phyloP scores from a whole-genome alignment of 2,329 filamentous ascomycete genomes.

The Rutstroemia sydowiana region DNA sequence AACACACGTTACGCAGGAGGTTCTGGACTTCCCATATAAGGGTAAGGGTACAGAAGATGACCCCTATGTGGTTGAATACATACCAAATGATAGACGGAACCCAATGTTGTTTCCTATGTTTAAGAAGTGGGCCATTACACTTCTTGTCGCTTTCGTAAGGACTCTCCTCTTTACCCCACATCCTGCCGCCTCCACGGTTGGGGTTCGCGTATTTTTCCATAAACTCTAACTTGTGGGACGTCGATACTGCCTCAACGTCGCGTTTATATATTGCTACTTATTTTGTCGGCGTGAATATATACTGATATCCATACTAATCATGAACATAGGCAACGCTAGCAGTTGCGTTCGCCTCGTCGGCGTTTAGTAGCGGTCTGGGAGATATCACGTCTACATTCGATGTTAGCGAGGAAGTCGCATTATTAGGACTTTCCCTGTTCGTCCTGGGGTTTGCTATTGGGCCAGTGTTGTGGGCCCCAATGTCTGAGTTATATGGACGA shows the following conservation, averaged over 20 bases:
- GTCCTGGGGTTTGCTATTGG: slow-evolving; percentile 38
- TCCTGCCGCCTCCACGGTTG: too few relatives aligned
- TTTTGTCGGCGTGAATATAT: too few relatives aligned
- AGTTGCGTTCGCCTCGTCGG: slow-evolving; percentile 35
- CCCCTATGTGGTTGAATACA: slow-evolving; percentile 37
- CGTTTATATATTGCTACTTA: too few relatives aligned
- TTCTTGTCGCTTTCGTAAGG: slow-evolving; percentile 36
- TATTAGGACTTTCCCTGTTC: slow-evolving; percentile 38
- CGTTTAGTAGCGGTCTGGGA: slow-evolving; percentile 34
- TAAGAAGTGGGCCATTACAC: slow-evolving; percentile 36
- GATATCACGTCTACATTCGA: slow-evolving; percentile 32
- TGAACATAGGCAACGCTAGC: slow-evolving; percentile 43
- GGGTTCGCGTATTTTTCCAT: too few relatives aligned
- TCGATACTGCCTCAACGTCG: too few relatives aligned
- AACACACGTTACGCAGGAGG: slow-evolving; percentile 37
- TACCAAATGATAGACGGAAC: slow-evolving; percentile 36
- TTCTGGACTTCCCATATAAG: slow-evolving; percentile 35
- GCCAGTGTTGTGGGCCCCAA: slow-evolving; percentile 34
- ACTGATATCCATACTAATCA: slow-evolving; percentile 34
- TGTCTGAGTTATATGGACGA: slow-evolving; percentile 48
- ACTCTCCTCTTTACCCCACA: background rate
- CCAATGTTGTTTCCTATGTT: slow-evolving; percentile 31
- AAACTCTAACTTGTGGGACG: too few relatives aligned
- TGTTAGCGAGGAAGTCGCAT: slow-evolving; percentile 32
- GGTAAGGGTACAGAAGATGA: slow-evolving; percentile 36